Conservation (phyloP, 2,329 filamentous ascomycete genomes). For the Calonectria hawksworthii region DNA sequence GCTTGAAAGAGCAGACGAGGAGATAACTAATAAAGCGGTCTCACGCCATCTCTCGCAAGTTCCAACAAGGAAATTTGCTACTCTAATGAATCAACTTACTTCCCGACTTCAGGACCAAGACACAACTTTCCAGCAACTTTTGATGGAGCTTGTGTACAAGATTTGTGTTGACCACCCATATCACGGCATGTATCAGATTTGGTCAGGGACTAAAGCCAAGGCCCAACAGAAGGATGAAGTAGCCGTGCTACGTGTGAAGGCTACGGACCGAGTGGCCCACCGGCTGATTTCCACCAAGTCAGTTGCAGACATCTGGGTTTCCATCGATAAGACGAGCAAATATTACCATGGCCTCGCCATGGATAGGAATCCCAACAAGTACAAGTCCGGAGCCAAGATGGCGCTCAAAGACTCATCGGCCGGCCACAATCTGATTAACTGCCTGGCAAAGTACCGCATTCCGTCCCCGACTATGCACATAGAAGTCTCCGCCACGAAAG, state of each 20-base stretch:
- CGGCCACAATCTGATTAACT: conserved; percentile 73
- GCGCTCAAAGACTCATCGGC: conserved; percentile 73
- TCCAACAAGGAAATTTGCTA: conserved; percentile 91
- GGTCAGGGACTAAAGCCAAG: conserved; percentile 81
- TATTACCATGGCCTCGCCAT: conserved; percentile 75
- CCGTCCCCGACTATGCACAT: conserved; percentile 93
- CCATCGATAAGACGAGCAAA: conserved; percentile 81
- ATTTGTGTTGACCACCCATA: conserved; percentile 96
- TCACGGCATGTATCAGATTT: conserved; percentile 97
- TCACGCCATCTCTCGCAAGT: conserved; percentile 78
- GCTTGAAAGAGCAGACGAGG: conserved; percentile 87
- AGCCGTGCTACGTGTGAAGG: conserved; percentile 79
- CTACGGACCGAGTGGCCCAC: conserved; percentile 78
- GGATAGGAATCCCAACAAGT: conserved; percentile 73
- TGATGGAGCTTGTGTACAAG: conserved; percentile 80
- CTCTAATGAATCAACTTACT: conserved; percentile 94
- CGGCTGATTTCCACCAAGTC: conserved; percentile 67
- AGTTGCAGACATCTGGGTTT: conserved; percentile 73
- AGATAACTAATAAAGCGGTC: conserved; percentile 83
- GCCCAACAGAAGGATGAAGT: conserved; percentile 80
- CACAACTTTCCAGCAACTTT: conserved; percentile 80
- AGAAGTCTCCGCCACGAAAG: conserved; percentile 76
- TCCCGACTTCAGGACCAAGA: conserved; percentile 85
- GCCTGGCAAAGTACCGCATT: conserved; percentile 75
- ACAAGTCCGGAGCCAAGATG: conserved; percentile 78